A percentile compares a stretch with the other conserved stretches of the same genome.
These are phyloP conservation scores for Phytophthora citricola DNA, from an alignment of 352 stramenopile species.

Conservation along the genomic window DNA sequence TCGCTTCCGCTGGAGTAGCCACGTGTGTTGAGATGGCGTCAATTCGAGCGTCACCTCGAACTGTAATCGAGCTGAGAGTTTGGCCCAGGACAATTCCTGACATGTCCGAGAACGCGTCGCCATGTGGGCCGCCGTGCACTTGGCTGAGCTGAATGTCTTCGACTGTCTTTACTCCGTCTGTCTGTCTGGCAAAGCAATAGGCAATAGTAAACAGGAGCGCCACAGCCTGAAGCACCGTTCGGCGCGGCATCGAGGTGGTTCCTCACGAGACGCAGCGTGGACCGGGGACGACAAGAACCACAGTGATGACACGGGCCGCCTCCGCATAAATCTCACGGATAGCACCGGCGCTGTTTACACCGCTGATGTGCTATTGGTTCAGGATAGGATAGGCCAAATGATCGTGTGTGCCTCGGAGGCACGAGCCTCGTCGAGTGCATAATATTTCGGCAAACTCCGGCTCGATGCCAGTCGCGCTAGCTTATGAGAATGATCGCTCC, in stretches of 20 bases:
- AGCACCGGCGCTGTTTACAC: constrained; percentile 11
- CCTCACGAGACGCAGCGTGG: neutral
- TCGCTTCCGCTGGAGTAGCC: constrained; percentile 9
- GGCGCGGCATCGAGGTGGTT: constrained; percentile 16
- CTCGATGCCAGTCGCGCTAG: neutral
- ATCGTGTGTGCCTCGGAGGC: neutral
- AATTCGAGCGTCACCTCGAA: constrained; percentile 14
- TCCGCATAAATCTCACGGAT: neutral
- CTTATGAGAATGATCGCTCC: too few species aligned
- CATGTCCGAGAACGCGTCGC: constrained; percentile 32
- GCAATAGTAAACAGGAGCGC: constrained; percentile 6
- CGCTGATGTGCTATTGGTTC: neutral
- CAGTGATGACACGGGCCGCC: neutral
- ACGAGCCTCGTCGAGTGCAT: constrained; percentile 2
- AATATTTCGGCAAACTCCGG: neutral
- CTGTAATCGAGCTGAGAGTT: constrained; percentile 26
- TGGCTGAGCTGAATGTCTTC: constrained; percentile 32
- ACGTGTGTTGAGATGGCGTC: constrained; percentile 15
- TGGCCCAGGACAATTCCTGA: constrained; percentile 18
- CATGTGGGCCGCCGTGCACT: constrained; percentile 18
- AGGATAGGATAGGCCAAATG: constrained; percentile 10
- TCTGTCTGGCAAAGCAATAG: neutral
- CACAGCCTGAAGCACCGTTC: constrained; percentile 12
- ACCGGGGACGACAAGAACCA: neutral
- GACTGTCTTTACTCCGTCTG: neutral